These are phyloP conservation scores for Earliella scabrosa DNA, from an alignment of 1,284 basidiomycete genomes.

Conservation along the genomic window DNA sequence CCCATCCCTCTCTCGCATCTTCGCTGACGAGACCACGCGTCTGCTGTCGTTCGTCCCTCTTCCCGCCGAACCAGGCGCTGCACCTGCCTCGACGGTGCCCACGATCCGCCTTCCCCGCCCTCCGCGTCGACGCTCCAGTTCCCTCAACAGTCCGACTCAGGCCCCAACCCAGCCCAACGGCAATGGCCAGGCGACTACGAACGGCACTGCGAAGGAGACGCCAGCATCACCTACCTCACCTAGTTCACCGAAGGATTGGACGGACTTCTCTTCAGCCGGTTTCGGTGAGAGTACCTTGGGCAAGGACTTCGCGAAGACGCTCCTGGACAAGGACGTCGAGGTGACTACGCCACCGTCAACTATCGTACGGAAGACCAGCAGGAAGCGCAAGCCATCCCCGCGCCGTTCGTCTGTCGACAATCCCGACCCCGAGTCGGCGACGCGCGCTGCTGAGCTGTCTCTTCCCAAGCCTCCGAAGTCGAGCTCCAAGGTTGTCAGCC, in stretches of 20 bases:
- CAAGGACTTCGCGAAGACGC: constrained; percentile 56
- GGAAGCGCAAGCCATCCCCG: constrained; percentile 34
- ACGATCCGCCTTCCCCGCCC: constrained; percentile 22
- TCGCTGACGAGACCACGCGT: constrained; percentile 71
- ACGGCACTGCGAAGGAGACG: constrained; percentile 7
- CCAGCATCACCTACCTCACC: constrained; percentile 23
- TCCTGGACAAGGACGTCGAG: constrained; percentile 65
- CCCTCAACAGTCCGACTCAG: constrained; percentile 24
- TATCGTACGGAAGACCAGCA: constrained; percentile 34
- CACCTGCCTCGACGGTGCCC: constrained; percentile 14
- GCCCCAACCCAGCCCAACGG: constrained; percentile 17
- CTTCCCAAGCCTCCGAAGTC: constrained; percentile 34
- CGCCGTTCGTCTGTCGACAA: constrained; percentile 34
- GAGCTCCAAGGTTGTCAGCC: constrained; percentile 47
- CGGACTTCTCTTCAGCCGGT: constrained; percentile 61
- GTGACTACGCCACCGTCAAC: constrained; percentile 48
- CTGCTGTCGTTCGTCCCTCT: constrained; percentile 54
- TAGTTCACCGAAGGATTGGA: constrained; percentile 40
- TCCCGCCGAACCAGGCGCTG: constrained; percentile 19
- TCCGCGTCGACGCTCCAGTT: constrained; percentile 30
- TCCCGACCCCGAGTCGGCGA: constrained; percentile 15
- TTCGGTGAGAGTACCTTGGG: constrained; percentile 53
- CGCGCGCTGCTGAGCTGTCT: constrained; percentile 11
- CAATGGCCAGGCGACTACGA: constrained; percentile 25
- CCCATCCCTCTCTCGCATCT: constrained; percentile 42